Conservation (phyloP, 441 rosid genomes). For the Adansonia gregorii region DNA sequence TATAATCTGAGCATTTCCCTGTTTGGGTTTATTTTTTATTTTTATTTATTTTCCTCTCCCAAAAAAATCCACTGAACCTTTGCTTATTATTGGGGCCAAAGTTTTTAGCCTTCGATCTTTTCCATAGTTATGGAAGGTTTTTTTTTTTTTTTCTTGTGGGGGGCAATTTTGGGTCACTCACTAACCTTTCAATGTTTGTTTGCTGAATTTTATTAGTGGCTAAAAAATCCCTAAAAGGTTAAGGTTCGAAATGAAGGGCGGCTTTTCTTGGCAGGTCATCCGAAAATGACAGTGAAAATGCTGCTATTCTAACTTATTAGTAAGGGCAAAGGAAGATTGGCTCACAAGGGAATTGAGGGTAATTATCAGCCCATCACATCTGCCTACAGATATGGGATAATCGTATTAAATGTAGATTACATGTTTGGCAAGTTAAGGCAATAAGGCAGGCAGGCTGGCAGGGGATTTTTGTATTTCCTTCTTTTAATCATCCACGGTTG, state of each 20-base stretch:
- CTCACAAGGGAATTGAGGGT: neutral
- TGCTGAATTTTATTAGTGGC: neutral
- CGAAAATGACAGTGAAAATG: conserved; percentile 4
- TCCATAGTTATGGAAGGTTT: neutral
- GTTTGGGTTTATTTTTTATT: neutral
- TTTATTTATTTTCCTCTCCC: neutral
- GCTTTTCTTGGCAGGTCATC: neutral
- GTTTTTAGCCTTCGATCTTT: neutral
- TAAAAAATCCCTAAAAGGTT: neutral
- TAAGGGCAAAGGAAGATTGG: neutral
- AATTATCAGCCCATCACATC: neutral
- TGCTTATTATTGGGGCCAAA: neutral
- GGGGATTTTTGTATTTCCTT: neutral
- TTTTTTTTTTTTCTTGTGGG: too few relatives aligned
- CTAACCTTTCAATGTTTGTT: neutral
- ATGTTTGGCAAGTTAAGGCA: conserved; percentile 5
- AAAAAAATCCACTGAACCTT: neutral
- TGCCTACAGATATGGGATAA: neutral
- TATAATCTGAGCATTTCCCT: neutral
- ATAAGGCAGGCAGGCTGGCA: neutral
- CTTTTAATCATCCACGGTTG: neutral
- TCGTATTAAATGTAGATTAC: neutral
- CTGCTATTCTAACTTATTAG: neutral
- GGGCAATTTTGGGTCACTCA: conserved; percentile 12
- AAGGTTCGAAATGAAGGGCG: neutral